Evolutionary conservation across 805 yeast genomes (phyloP).

Genomic region (Spencermartinsiella europaea): DNA sequence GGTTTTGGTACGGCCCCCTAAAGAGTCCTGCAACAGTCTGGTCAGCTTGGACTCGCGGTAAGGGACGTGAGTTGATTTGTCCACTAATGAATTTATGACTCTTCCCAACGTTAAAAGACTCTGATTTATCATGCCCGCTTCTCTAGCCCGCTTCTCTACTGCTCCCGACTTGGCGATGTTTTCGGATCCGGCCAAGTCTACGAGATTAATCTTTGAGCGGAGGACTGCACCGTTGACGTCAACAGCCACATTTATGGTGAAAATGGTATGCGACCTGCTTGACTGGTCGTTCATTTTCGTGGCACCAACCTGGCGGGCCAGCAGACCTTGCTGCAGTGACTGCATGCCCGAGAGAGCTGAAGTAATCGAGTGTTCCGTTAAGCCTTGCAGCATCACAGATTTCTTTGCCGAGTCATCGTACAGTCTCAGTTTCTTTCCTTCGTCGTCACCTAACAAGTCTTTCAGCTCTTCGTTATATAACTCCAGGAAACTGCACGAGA

Average conservation of each 20-base stretch:
- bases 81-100: slow-evolving; percentile 70
- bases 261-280: slow-evolving; percentile 73
- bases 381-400: slow-evolving; percentile 49
- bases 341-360: slow-evolving; percentile 45
- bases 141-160: slow-evolving; percentile 73
- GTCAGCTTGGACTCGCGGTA: slow-evolving; percentile 79
- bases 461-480: slow-evolving; percentile 78
- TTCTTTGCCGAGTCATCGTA: slow-evolving; percentile 44
- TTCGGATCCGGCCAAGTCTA: slow-evolving; percentile 93
- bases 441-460: slow-evolving; percentile 48
- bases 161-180: slow-evolving; percentile 85
- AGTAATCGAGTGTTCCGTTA: slow-evolving; percentile 49
- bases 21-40: slow-evolving; percentile 66
- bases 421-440: slow-evolving; percentile 47
- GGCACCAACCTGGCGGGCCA: slow-evolving; percentile 62
- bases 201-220: slow-evolving; percentile 58
- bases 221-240: slow-evolving; percentile 42
- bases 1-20: slow-evolving; percentile 85
- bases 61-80: slow-evolving; percentile 64
- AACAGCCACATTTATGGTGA: slow-evolving; percentile 59
- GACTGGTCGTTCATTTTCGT: slow-evolving; percentile 71
- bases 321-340: slow-evolving; percentile 51
- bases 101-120: slow-evolving; percentile 80
- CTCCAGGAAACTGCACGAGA: slow-evolving; percentile 75
- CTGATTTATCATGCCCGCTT: slow-evolving; percentile 88